A percentile compares a stretch with the other conserved stretches of the same genome.
Conservation (phyloP, 257 asterid species). For the Nemophila menziesii region DNA sequence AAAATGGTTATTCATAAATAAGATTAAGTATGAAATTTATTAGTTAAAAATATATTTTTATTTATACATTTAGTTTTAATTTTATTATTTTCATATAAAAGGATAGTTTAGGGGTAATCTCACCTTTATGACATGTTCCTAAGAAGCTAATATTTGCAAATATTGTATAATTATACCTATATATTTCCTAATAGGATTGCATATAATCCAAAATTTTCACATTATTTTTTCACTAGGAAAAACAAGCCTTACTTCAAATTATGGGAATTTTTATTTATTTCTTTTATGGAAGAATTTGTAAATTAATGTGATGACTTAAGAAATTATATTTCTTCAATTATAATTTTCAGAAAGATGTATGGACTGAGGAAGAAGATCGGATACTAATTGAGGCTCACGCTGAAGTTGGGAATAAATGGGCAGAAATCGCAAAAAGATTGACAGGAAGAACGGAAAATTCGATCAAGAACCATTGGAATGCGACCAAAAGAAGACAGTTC, state of each 20-base stretch:
- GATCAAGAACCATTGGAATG: conserved; percentile 92
- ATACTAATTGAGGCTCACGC: conserved; percentile 56
- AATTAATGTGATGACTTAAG: background rate
- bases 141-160: too few relatives aligned
- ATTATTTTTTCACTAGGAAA: background rate
- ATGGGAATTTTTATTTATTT: too few relatives aligned
- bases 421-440: conserved; percentile 65
- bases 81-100: background rate
- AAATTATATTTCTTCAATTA: background rate
- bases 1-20: too few relatives aligned
- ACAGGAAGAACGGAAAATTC: conserved; percentile 76
- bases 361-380: conserved; percentile 84
- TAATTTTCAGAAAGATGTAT: conserved; percentile 43
- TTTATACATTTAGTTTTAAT: background rate
- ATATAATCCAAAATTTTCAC: background rate
- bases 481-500: conserved; percentile 75
- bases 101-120: too few relatives aligned
- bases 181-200: background rate
- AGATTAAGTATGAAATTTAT: too few relatives aligned
- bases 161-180: background rate
- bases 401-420: conserved; percentile 80
- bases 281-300: too few relatives aligned
- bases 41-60: too few relatives aligned
- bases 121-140: too few relatives aligned
- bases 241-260: too few relatives aligned